Conservation (phyloP, 305 asterid species). For the Fraxinus nigra region DNA sequence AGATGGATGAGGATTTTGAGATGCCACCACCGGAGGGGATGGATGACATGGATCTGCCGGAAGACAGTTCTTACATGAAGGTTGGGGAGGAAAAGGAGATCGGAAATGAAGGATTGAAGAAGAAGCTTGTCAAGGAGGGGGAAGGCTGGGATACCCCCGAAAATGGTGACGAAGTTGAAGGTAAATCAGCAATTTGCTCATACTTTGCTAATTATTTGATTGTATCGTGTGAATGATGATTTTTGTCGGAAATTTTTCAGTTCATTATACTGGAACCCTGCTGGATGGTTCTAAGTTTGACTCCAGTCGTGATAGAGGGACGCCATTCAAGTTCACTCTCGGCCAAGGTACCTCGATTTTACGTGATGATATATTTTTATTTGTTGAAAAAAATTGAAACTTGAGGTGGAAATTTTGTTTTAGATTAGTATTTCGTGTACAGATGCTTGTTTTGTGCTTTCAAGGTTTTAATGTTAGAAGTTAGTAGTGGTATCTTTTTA, state of each 20-base stretch:
- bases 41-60: conserved; percentile 62
- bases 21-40: conserved; percentile 47
- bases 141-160: conserved; percentile 71
- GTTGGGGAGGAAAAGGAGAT: conserved; percentile 83
- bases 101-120: conserved; percentile 57
- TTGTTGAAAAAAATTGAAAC: neutral
- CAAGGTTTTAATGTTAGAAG: neutral
- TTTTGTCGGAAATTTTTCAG: conserved; percentile 31
- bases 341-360: conserved; percentile 67
- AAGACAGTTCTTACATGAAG: conserved; percentile 42
- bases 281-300: conserved; percentile 90
- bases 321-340: conserved; percentile 79
- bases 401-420: neutral
- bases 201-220: neutral
- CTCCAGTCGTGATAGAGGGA: conserved; percentile 83
- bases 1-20: conserved; percentile 63
- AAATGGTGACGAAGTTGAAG: conserved; percentile 65
- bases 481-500: neutral
- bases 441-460: neutral
- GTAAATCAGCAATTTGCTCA: conserved; percentile 26
- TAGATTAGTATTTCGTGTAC: neutral
- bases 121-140: conserved; percentile 64
- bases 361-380: neutral
- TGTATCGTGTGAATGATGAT: neutral
- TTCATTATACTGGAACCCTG: conserved; percentile 86